A percentile compares a stretch with the other conserved stretches of the same genome.
Evolutionary conservation across 768 basidiomycete genomes (phyloP).

Genomic region (Mrakia frigida): DNA sequence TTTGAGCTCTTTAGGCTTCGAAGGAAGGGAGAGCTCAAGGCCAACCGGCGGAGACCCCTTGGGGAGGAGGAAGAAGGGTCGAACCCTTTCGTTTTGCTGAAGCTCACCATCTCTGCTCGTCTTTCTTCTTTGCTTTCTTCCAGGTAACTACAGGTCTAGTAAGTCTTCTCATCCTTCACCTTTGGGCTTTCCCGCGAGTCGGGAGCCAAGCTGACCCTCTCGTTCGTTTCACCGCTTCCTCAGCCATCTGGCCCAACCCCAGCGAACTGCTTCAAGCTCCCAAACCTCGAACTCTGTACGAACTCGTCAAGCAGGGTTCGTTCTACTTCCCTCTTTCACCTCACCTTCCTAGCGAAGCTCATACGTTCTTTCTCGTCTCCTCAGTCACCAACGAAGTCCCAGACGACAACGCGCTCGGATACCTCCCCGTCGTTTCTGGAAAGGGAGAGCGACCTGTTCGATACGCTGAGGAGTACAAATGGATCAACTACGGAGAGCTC

Average conservation of each 20-base stretch:
- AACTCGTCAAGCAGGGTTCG: slow-evolving; percentile 28
- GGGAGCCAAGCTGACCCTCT: neutral
- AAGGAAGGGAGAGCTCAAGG: no score
- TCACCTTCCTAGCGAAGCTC: neutral
- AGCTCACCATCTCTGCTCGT: neutral
- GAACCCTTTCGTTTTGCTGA: neutral
- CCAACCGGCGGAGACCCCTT: neutral
- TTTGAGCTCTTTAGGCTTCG: neutral
- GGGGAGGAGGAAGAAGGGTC: no score
- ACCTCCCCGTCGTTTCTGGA: slow-evolving; percentile 13
- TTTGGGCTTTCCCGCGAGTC: neutral
- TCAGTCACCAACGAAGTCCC: slow-evolving; percentile 29
- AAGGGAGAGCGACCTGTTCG: slow-evolving; percentile 10
- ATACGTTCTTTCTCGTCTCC: neutral
- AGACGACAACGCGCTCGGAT: slow-evolving; percentile 21
- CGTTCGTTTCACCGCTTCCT: neutral
- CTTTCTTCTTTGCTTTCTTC: no score
- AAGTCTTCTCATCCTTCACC: neutral
- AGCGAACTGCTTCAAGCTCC: neutral
- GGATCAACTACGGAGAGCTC: slow-evolving; percentile 23
- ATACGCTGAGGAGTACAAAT: slow-evolving; percentile 17
- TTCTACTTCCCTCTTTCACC: neutral
- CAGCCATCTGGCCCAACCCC: slow-evolving; percentile 25
- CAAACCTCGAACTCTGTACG: slow-evolving; percentile 27
- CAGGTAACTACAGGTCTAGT: slow-evolving; percentile 28